Percentiles rank a stretch among this genome's conserved stretches.
phyloP scores from a whole-genome alignment of 2,329 filamentous ascomycete genomes.

The Monascus ruber region DNA sequence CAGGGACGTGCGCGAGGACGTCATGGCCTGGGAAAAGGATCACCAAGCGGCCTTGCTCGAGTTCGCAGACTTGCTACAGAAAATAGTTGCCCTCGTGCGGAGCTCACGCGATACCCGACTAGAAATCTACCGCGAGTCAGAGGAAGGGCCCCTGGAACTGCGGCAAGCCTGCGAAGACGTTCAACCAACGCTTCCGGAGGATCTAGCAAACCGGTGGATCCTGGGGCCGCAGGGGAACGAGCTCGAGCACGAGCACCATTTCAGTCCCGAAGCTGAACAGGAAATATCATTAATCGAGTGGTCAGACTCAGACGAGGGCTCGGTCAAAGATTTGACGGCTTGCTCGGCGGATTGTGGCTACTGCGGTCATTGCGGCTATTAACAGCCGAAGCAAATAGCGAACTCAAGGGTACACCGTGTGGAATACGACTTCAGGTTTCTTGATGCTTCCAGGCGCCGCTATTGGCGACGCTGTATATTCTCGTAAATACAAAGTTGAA shows the following conservation, averaged over 20 bases:
- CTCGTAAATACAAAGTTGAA: too few species aligned
- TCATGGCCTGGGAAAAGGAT: slow-evolving; percentile 33
- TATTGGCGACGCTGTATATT: too few species aligned
- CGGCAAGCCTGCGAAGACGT: slow-evolving; percentile 13
- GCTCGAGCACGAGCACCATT: background rate
- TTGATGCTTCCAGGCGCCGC: too few species aligned
- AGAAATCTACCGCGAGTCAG: slow-evolving; percentile 15
- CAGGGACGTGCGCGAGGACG: slow-evolving; percentile 22
- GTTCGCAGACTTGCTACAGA: slow-evolving; percentile 10
- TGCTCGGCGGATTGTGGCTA: background rate
- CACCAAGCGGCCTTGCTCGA: slow-evolving; percentile 16
- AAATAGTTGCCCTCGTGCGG: slow-evolving; percentile 12
- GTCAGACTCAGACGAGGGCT: background rate
- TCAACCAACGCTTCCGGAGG: background rate
- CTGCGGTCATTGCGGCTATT: background rate
- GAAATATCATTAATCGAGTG: background rate
- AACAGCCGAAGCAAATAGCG: background rate
- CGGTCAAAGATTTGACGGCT: background rate
- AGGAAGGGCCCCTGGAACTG: slow-evolving; percentile 21
- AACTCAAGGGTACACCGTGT: too few species aligned
- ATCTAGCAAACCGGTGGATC: background rate
- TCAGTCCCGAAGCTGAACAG: background rate
- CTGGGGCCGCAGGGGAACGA: too few species aligned
- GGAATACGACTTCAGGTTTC: too few species aligned
- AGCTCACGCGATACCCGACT: slow-evolving; percentile 8